These are phyloP conservation scores for Cercospora berteroae DNA, from an alignment of 2,329 filamentous ascomycete genomes.

Conservation along the genomic window DNA sequence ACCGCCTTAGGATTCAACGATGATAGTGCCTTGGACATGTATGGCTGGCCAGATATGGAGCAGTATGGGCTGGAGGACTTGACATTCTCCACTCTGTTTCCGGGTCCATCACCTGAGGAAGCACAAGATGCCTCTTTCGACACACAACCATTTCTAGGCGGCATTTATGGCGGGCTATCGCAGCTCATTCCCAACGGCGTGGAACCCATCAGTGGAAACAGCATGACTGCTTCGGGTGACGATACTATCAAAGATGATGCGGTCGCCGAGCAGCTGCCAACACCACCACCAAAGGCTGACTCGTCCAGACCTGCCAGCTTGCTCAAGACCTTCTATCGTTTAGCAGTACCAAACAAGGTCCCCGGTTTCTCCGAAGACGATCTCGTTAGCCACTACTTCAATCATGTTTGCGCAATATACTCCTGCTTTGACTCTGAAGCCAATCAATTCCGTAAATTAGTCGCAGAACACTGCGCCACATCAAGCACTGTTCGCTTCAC, in stretches of 20 bases:
- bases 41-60: slow-evolving; percentile 19
- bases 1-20: background rate
- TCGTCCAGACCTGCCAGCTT: slow-evolving; percentile 12
- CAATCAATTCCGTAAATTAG: slow-evolving; percentile 61
- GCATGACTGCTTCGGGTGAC: background rate
- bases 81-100: slow-evolving; percentile 14
- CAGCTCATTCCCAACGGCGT: background rate
- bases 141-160: slow-evolving; percentile 1
- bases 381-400: slow-evolving; percentile 63
- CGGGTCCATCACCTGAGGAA: slow-evolving; percentile 6
- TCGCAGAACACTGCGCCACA: slow-evolving; percentile 57
- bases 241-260: background rate
- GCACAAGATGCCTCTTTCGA: background rate
- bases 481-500: slow-evolving; percentile 59
- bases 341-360: slow-evolving; percentile 29
- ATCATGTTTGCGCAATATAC: slow-evolving; percentile 60
- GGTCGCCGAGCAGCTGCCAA: background rate
- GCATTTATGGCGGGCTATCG: background rate
- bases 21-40: slow-evolving; percentile 7
- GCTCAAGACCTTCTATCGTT: slow-evolving; percentile 28
- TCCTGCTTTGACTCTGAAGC: slow-evolving; percentile 64
- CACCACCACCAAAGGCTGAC: background rate
- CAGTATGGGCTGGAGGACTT: slow-evolving; percentile 19
- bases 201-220: background rate
- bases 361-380: slow-evolving; percentile 39